Evolutionary conservation across 1,284 basidiomycete species (phyloP).

Genomic region (Sanguinoderma infundibulare): DNA sequence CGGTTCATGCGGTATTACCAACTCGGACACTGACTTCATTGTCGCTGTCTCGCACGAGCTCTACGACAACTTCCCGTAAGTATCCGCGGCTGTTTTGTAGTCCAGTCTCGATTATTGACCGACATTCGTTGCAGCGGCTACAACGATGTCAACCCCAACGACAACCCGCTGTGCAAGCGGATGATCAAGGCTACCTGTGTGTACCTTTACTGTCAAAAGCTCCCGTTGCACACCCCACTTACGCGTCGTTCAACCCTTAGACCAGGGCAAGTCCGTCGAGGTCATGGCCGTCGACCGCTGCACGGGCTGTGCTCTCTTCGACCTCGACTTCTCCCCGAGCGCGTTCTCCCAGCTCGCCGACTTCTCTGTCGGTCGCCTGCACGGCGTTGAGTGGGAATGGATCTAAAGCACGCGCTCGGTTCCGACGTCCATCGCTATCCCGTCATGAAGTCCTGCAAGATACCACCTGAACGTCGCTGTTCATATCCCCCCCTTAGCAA

Average conservation of each 20-base stretch:
- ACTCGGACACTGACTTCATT: conserved; percentile 57
- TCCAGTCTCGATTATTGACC: not conserved
- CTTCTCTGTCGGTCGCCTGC: conserved; percentile 52
- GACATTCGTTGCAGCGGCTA: conserved; percentile 50
- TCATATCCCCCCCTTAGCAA: conserved; percentile 1
- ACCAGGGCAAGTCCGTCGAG: conserved; percentile 51
- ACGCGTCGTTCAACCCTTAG: conserved; percentile 36
- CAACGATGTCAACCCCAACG: conserved; percentile 58
- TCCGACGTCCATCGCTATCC: conserved; percentile 1
- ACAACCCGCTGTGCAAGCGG: conserved; percentile 64
- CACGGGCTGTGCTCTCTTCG: conserved; percentile 48
- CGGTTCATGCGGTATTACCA: conserved; percentile 71
- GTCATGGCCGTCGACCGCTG: conserved; percentile 69
- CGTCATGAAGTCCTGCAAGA: not conserved
- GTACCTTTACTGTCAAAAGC: conserved; percentile 31
- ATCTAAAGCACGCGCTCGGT: conserved; percentile 39
- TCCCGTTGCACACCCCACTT: not conserved
- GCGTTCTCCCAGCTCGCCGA: conserved; percentile 52
- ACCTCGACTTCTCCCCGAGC: conserved; percentile 62
- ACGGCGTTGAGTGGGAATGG: conserved; percentile 48
- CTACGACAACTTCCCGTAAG: conserved; percentile 69
- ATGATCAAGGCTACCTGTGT: conserved; percentile 51
- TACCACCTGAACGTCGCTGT: conserved; percentile 11
- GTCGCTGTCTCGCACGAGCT: conserved; percentile 61
- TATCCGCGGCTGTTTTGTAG: conserved; percentile 3